Base-by-base conservation (phyloP, 2,329 filamentous ascomycete genomes). In the Penicillium sp. region DNA sequence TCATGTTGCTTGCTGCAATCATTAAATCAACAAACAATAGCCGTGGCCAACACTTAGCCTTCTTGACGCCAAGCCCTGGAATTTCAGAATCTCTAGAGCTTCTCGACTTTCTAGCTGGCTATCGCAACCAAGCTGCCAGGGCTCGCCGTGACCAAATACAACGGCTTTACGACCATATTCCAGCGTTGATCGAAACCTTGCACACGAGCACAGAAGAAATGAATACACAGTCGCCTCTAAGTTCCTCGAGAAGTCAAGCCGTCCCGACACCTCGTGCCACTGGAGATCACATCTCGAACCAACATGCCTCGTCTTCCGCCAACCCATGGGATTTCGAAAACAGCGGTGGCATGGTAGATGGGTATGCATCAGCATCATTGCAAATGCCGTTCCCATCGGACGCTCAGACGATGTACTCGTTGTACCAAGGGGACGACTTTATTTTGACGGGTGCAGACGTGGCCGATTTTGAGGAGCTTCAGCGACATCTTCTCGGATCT, bases 1-100 rank as follows among this genome's bases (percentile, higher is more conserved):
- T 59, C 38, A 55, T 59, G 52, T 17, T 59, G 0, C 52, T 59
- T 4, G 47, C 52, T 10, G 41, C 31, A n/a, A 58, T 58, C 3
- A 51, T 61, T 3, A 39, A 58, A 17, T 25, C 57, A 15, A 39
- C 57, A 14, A 50, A 37, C 14, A 42, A 17, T 51, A 28, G 37
- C 3, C 22, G 42, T 5, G 42, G 37, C 5, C 37, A 17, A 11
- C 14, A 31, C 14, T 4, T 37, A 4, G 25, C 35, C 17, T 22
- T 10, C 14, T 7, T 58, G 5, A 54, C 34, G 5, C 51, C 57
- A 12, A 58, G 17, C 22, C 57, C 57, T n/a, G 51, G 57, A 2
- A 43, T 54, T 14, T 38, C n/a, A 3, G 57, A 58, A 10, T 52
- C 51, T 12, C 38, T 58, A 12, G 6, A 50, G 7, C 51, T 58